Base-by-base conservation (phyloP, 345 rosid genomes). In the Acer yangbiense region DNA sequence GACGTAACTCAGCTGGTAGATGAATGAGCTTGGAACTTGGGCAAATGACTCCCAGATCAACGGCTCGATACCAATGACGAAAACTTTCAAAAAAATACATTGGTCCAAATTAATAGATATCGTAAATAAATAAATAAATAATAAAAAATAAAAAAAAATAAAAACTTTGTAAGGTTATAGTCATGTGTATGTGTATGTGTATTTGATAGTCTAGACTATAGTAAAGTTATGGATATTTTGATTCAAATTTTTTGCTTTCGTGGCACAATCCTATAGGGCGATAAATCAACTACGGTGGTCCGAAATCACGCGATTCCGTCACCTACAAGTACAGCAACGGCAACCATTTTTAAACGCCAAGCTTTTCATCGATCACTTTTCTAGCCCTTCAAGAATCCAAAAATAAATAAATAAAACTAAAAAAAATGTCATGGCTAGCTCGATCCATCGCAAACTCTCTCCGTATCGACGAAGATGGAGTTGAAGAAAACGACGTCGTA, bases 371-470 rank as follows among this genome's bases (percentile, higher is more conserved):
- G 9, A 13, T 78, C 77, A n/a, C 81, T 74, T 77, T 60, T 78
- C 85, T n/a, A 71, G 35, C 76, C 75, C 79, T 35, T 27, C 55
- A 46, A 68, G 44, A 39, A 76, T 57, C 80, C 32, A 69, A 58
- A 58, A 64, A 61, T 21, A 6, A 62, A 29, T 4, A 43, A 48
- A 41, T 46, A 50, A 62, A 43, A 43, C 7, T 43, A 76, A 57
- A 35, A 35, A 35, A 35, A 52, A 92, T 92, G 99, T 90, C 99
- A 52, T 92, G 98, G 99, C 74, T 93, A 21, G 94, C 94, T 77
- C 92, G 91, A 67, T 96, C 98, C 77, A 76, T 93, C 44, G 93
- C 95, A 52, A 86, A 83, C 90, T 91, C 97, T 61, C 92, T 95
- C 76, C 91, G 84, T 73, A 89, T 90, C 76, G 94, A 95, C 68